Conservation (phyloP, 2,329 filamentous ascomycete genomes). For the Hypoxylon sp. region DNA sequence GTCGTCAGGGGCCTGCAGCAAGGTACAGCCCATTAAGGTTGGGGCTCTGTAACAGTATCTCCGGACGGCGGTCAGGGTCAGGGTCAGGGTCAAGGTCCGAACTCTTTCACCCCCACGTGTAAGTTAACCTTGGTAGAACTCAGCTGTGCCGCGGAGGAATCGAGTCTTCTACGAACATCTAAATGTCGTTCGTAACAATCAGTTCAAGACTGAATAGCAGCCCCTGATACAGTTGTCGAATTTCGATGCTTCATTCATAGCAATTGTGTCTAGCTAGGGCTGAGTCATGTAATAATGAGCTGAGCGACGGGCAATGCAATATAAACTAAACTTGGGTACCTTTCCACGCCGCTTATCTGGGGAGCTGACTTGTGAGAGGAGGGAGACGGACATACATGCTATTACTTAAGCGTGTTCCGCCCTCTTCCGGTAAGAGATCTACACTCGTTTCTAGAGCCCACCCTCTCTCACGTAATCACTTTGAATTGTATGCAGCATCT, state of each 20-base stretch:
- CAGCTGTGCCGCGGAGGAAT: constrained; percentile 25
- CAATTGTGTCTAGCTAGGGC: constrained; percentile 13
- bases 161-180: constrained; percentile 4
- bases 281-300: constrained; percentile 34
- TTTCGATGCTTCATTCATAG: constrained; percentile 11
- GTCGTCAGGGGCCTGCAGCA: constrained; percentile 28
- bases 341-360: constrained; percentile 16
- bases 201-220: constrained; percentile 10
- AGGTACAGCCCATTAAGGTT: constrained; percentile 38
- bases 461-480: constrained; percentile 42
- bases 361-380: constrained; percentile 24
- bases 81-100: constrained; percentile 29
- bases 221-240: constrained; percentile 9
- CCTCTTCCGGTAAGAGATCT: constrained; percentile 32
- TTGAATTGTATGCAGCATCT: constrained; percentile 28
- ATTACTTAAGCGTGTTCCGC: constrained; percentile 9
- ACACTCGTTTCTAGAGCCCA: constrained; percentile 10
- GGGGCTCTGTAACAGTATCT: constrained; percentile 36
- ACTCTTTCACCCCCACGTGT: constrained; percentile 35
- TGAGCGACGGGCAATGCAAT: constrained; percentile 17
- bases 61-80: constrained; percentile 32
- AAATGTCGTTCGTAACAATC: constrained; percentile 7
- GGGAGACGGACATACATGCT: constrained; percentile 6
- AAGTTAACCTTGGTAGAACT: constrained; percentile 13
- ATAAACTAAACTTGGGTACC: constrained; percentile 5